Conservation (phyloP, 2,329 filamentous ascomycete species). For the Aspergillus ustus region DNA sequence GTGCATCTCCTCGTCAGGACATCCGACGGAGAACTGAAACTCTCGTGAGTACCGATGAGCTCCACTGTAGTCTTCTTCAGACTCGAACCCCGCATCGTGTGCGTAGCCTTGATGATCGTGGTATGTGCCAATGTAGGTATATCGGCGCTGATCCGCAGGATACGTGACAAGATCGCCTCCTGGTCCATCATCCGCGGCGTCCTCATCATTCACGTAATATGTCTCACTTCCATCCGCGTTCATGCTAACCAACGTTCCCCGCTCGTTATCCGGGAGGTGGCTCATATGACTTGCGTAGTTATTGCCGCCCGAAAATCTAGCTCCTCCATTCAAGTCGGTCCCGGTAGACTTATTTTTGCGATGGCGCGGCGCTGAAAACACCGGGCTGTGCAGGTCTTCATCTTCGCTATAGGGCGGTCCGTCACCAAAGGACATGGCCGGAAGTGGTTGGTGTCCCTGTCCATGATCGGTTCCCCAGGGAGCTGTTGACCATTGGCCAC, state of each 20-base stretch:
- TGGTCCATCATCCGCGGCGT: constrained; percentile 65
- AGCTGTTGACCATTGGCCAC: constrained; percentile 59
- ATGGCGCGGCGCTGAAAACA: constrained; percentile 81
- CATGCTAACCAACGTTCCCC: constrained; percentile 69
- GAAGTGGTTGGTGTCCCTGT: constrained; percentile 71
- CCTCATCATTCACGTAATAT: constrained; percentile 74
- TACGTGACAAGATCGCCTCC: constrained; percentile 83
- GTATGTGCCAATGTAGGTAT: constrained; percentile 54
- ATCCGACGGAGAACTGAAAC: constrained; percentile 93
- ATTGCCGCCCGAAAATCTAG: constrained; percentile 51
- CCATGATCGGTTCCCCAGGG: constrained; percentile 54
- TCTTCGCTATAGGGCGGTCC: constrained; percentile 95
- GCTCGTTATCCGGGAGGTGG: constrained; percentile 59
- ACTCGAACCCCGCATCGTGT: constrained; percentile 39
- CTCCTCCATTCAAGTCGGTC: constrained; percentile 47
- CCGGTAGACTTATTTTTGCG: constrained; percentile 77
- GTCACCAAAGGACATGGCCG: constrained; percentile 82
- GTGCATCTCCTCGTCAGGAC: constrained; percentile 96
- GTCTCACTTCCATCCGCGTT: constrained; percentile 73
- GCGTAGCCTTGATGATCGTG: constrained; percentile 45
- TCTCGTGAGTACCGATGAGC: constrained; percentile 80
- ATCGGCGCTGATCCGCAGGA: constrained; percentile 66
- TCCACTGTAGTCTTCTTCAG: constrained; percentile 59
- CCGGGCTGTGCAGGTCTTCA: constrained; percentile 88
- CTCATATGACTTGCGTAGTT: constrained; percentile 39